These are phyloP conservation scores for Macrolepiota dolichaula DNA, from an alignment of 768 basidiomycete genomes.

Conservation along the genomic window DNA sequence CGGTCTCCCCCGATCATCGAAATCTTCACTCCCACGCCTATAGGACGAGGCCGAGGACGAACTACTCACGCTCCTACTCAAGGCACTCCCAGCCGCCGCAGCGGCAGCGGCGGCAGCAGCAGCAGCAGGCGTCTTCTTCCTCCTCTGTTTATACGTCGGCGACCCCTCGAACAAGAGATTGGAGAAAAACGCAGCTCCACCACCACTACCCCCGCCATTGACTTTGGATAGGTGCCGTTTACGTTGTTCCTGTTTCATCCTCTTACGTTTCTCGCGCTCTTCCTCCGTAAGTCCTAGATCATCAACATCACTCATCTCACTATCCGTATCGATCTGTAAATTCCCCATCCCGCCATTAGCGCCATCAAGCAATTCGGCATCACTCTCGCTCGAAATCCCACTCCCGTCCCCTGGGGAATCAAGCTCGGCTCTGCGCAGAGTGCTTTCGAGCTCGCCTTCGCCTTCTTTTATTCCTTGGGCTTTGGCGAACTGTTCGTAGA, in stretches of 20 bases:
- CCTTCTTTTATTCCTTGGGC: constrained; percentile 37
- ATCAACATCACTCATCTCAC: constrained; percentile 14
- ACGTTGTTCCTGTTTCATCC: constrained; percentile 62
- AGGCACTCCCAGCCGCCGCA: constrained; percentile 3
- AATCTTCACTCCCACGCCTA: constrained; percentile 24
- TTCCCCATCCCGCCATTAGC: constrained; percentile 10
- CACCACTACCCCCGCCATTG: not conserved
- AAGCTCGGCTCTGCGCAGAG: constrained; percentile 28
- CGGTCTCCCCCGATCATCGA: constrained; percentile 29
- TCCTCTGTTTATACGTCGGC: constrained; percentile 85
- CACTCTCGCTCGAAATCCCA: constrained; percentile 17
- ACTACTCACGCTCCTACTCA: constrained; percentile 8
- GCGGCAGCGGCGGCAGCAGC: constrained; percentile 25
- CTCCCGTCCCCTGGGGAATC: not conserved
- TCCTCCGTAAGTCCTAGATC: constrained; percentile 71
- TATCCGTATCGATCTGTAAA: constrained; percentile 15
- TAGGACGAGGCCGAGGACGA: constrained; percentile 10
- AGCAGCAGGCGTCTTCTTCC: constrained; percentile 62
- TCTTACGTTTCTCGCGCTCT: constrained; percentile 82
- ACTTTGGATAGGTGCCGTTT: constrained; percentile 14
- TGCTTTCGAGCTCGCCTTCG: constrained; percentile 36
- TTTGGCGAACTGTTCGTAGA: constrained; percentile 85
- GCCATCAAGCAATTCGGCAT: constrained; percentile 20
- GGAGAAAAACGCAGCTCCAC: constrained; percentile 8
- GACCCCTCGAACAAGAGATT: constrained; percentile 67